Percentiles rank a stretch among this genome's conserved stretches.
Conservation (phyloP, 2,329 filamentous ascomycete genomes). For the Botryosphaeria dothidea region DNA sequence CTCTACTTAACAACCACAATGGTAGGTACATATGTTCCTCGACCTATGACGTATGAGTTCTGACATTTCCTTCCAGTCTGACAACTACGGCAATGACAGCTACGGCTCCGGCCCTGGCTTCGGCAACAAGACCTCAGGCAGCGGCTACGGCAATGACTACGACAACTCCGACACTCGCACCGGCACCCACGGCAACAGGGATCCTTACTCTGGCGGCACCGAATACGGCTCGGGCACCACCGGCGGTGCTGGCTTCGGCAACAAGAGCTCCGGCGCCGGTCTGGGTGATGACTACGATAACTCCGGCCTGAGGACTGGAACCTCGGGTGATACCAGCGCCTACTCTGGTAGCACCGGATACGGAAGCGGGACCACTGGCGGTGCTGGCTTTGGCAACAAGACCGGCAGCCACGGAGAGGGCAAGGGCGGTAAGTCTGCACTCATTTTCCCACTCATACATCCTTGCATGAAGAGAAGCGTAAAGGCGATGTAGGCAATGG, state of each 20-base stretch:
- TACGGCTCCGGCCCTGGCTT: conserved; percentile 37
- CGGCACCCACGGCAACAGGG: conserved; percentile 29
- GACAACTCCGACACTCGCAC: conserved; percentile 27
- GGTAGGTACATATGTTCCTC: neutral
- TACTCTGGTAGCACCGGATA: conserved; percentile 32
- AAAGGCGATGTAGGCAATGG: neutral
- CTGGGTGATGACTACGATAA: conserved; percentile 21
- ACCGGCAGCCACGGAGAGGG: conserved; percentile 21
- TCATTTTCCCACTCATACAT: neutral
- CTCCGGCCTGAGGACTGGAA: conserved; percentile 28
- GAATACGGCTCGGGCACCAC: conserved; percentile 34
- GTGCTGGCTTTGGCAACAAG: conserved; percentile 42
- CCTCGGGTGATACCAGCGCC: conserved; percentile 27
- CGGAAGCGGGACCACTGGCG: conserved; percentile 34
- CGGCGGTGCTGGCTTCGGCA: conserved; percentile 40
- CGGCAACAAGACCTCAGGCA: conserved; percentile 35
- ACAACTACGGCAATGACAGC: conserved; percentile 22
- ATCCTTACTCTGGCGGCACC: conserved; percentile 31
- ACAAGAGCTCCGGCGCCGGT: conserved; percentile 30
- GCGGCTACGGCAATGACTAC: conserved; percentile 14
- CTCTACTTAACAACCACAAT: neutral
- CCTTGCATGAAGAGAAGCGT: neutral
- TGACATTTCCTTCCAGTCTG: neutral
- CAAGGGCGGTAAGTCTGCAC: neutral
- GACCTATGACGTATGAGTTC: neutral